phyloP scores from a whole-genome alignment of 2,329 filamentous ascomycete genomes.

The Colletotrichum chrysophilum region DNA sequence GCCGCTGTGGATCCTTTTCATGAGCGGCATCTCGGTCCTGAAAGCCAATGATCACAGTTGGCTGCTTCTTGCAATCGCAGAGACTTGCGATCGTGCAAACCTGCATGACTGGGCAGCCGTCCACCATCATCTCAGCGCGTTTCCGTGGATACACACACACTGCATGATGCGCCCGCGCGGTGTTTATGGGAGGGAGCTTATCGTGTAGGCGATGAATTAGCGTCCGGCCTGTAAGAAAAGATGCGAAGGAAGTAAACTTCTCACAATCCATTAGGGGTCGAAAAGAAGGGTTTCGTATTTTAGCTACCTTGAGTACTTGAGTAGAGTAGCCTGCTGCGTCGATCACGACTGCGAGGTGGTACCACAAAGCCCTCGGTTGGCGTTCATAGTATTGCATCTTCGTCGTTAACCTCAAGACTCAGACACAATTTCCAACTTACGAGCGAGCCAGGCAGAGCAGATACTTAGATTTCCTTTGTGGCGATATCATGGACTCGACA shows the following conservation, averaged over 20 bases:
- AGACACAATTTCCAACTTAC: no score
- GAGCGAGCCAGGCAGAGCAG: not conserved
- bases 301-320: no score
- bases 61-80: not conserved
- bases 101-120: not conserved
- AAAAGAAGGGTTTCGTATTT: not conserved
- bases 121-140: not conserved
- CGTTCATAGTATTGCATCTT: no score
- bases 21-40: not conserved
- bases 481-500: not conserved
- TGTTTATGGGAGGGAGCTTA: not conserved
- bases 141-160: not conserved
- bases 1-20: not conserved
- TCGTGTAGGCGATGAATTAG: not conserved
- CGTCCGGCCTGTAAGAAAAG: not conserved
- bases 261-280: not conserved
- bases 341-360: no score
- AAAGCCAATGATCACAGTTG: not conserved
- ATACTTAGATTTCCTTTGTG: not conserved
- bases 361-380: no score
- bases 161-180: not conserved
- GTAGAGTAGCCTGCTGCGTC: no score
- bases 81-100: not conserved
- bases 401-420: no score
- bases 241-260: not conserved